These are phyloP conservation scores for Serpula lacrymans DNA, from an alignment of 768 basidiomycete species.

Conservation along the genomic window DNA sequence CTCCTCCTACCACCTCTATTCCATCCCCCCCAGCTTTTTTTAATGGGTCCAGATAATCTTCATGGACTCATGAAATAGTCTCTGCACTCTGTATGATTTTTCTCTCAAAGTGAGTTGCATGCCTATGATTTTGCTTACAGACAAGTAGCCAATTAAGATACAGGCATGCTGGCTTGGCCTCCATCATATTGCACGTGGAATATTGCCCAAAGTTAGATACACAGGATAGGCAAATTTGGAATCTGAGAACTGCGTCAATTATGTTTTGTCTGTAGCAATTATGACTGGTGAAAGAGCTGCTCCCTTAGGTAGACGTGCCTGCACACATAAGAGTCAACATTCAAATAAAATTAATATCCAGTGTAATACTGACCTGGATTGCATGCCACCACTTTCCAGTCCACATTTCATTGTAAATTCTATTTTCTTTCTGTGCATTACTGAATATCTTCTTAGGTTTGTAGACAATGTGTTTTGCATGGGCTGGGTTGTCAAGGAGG, in stretches of 20 bases:
- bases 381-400: constrained; percentile 17
- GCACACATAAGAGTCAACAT: too few species aligned
- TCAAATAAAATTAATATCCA: too few species aligned
- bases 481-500: too few species aligned
- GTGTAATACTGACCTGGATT: constrained; percentile 13
- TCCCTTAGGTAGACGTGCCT: constrained; percentile 8
- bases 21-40: constrained; percentile 26
- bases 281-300: constrained; percentile 12
- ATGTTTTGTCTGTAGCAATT: constrained; percentile 41
- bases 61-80: constrained; percentile 2
- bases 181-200: not conserved
- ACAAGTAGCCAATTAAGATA: constrained; percentile 17
- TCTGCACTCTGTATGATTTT: not conserved
- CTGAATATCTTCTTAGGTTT: not conserved
- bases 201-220: constrained; percentile 3
- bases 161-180: too few species aligned
- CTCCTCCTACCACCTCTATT: constrained; percentile 31
- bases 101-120: constrained; percentile 17
- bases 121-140: constrained; percentile 25
- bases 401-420: constrained; percentile 14
- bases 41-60: constrained; percentile 27
- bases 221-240: constrained; percentile 2
- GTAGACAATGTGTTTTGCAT: constrained; percentile 2
- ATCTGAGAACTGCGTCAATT: constrained; percentile 33
- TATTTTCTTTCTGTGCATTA: constrained; percentile 9